Conservation (phyloP, 352 stramenopile genomes). For the Phytopythium vexans region DNA sequence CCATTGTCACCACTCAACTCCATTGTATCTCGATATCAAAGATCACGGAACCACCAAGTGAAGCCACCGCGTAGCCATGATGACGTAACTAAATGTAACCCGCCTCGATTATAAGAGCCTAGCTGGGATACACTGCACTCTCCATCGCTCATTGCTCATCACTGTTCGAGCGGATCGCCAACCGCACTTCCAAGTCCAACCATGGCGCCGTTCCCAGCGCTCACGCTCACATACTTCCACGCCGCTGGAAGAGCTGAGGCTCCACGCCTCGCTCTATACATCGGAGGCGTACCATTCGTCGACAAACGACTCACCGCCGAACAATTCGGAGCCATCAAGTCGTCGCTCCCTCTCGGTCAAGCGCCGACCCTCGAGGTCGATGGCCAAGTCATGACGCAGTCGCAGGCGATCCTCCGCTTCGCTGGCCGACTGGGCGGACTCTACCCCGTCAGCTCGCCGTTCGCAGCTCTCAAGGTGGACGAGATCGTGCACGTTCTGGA, state of each 20-base stretch:
- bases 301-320: conserved; percentile 39
- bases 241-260: conserved; percentile 32
- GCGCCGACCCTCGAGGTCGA: conserved; percentile 53
- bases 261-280: conserved; percentile 44
- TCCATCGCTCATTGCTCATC: too few relatives aligned
- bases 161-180: conserved; percentile 58
- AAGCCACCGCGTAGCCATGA: too few relatives aligned
- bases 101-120: too few relatives aligned
- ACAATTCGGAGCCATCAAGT: conserved; percentile 36
- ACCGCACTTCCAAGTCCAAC: conserved; percentile 55
- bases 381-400: conserved; percentile 50
- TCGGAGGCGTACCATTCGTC: conserved; percentile 54
- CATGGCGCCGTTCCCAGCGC: conserved; percentile 37
- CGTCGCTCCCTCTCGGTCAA: conserved; percentile 40
- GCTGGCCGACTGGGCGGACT: conserved; percentile 53
- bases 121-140: too few relatives aligned
- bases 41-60: too few relatives aligned
- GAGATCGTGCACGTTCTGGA: conserved; percentile 40
- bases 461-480: conserved; percentile 46
- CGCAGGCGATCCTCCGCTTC: conserved; percentile 62
- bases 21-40: too few relatives aligned
- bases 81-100: too few relatives aligned
- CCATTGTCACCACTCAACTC: too few relatives aligned
- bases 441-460: conserved; percentile 36
- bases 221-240: conserved; percentile 67